phyloP scores from a whole-genome alignment of 2,329 filamentous ascomycete genomes.

The Endocalyx cinctus region DNA sequence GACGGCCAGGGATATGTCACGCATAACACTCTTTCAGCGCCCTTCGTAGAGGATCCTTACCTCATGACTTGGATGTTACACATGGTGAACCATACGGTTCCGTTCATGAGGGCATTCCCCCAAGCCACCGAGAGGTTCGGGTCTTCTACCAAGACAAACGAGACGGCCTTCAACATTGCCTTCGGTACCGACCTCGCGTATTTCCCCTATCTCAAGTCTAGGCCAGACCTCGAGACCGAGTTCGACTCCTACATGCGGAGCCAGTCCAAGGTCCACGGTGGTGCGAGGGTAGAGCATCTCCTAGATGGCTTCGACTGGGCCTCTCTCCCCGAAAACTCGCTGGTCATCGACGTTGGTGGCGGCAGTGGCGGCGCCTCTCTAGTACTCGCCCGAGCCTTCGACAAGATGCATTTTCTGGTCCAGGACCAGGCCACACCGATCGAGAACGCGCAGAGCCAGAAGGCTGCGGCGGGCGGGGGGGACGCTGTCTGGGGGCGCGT shows the following conservation, averaged over 20 bases:
- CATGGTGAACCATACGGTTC: slow-evolving; percentile 21
- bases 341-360: slow-evolving; percentile 34
- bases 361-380: slow-evolving; percentile 25
- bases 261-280: slow-evolving; percentile 12
- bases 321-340: slow-evolving; percentile 11
- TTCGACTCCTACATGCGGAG: slow-evolving; percentile 30
- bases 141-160: slow-evolving; percentile 14
- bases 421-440: slow-evolving; percentile 21
- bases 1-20: slow-evolving; percentile 20
- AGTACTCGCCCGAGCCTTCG: slow-evolving; percentile 25
- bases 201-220: slow-evolving; percentile 26
- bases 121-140: slow-evolving; percentile 24
- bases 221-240: slow-evolving; percentile 15
- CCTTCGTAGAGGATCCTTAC: slow-evolving; percentile 19
- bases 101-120: slow-evolving; percentile 16
- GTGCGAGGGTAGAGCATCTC: slow-evolving; percentile 29
- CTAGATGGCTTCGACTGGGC: slow-evolving; percentile 35
- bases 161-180: slow-evolving; percentile 28
- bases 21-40: slow-evolving; percentile 29
- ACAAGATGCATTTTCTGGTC: slow-evolving; percentile 26
- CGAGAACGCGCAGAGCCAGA: slow-evolving; percentile 3
- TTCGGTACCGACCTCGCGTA: slow-evolving; percentile 20
- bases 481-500: slow-evolving; percentile 8
- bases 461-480: slow-evolving; percentile 3
- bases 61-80: slow-evolving; percentile 28